phyloP scores from a whole-genome alignment of 495 filamentous ascomycete genomes.

The Massariosphaeria phaeospora region DNA sequence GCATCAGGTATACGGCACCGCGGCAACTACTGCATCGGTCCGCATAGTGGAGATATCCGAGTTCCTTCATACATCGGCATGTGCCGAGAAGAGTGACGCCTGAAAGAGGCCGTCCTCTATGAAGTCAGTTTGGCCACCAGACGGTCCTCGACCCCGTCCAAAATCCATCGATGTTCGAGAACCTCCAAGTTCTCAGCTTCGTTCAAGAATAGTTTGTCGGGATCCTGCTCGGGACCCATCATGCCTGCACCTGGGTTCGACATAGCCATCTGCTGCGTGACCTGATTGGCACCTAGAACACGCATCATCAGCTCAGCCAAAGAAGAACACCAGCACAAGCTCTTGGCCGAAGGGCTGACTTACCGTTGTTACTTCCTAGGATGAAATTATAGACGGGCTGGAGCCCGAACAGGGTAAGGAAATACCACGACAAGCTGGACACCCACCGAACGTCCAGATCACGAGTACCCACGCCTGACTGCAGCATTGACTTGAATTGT shows the following conservation, averaged over 20 bases:
- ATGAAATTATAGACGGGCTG: slow-evolving; percentile 98
- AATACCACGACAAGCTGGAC: slow-evolving; percentile 97
- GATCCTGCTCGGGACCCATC: slow-evolving; percentile 90
- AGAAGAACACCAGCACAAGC: background rate
- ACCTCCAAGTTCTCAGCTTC: slow-evolving; percentile 96
- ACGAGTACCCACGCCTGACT: slow-evolving; percentile 89
- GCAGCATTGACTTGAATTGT: slow-evolving; percentile 98
- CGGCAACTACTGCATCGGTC: too few relatives aligned
- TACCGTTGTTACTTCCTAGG: slow-evolving; percentile 90
- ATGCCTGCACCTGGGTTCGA: slow-evolving; percentile 61
- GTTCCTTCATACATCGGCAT: too few relatives aligned
- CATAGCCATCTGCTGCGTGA: slow-evolving; percentile 86
- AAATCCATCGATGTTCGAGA: slow-evolving; percentile 82
- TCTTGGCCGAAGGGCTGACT: slow-evolving; percentile 33
- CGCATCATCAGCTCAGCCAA: slow-evolving; percentile 18
- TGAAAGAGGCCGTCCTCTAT: slow-evolving; percentile 3
- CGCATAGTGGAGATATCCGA: too few relatives aligned
- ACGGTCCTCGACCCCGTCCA: slow-evolving; percentile 81
- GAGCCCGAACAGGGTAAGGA: slow-evolving; percentile 90
- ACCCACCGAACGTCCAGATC: slow-evolving; percentile 98
- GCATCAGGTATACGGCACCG: slow-evolving; percentile 22
- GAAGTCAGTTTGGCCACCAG: slow-evolving; percentile 49
- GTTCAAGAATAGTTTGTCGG: slow-evolving; percentile 82
- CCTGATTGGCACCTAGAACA: slow-evolving; percentile 76
- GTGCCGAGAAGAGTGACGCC: too few relatives aligned